Percentiles rank a stretch among this genome's conserved stretches.
Conservation (phyloP, 1,284 basidiomycete species). For the Entoloma clypeatum region DNA sequence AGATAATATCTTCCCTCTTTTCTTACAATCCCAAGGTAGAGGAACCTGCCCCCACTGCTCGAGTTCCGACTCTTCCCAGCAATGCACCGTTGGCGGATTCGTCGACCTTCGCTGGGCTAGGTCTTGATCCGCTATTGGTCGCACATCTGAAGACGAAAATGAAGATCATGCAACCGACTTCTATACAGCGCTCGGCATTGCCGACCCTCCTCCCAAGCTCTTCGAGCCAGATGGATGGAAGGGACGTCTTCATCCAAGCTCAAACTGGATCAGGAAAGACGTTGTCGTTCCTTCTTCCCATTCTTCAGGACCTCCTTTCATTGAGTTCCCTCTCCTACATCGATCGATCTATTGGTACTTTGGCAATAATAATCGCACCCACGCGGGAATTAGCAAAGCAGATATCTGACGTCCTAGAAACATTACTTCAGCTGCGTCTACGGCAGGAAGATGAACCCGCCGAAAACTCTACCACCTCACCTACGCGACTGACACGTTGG, state of each 20-base stretch:
- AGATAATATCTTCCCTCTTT: constrained; percentile 91
- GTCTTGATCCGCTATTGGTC: constrained; percentile 80
- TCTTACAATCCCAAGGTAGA: constrained; percentile 75
- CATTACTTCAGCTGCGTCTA: constrained; percentile 76
- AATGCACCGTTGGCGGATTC: constrained; percentile 80
- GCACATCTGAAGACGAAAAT: constrained; percentile 82
- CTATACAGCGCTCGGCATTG: constrained; percentile 84
- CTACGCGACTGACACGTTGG: constrained; percentile 80
- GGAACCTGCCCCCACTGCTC: constrained; percentile 28
- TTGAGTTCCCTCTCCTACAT: constrained; percentile 86
- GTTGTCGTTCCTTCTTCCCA: constrained; percentile 90
- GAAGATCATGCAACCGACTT: constrained; percentile 82
- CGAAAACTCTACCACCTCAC: constrained; percentile 38
- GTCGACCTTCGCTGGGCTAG: constrained; percentile 71
- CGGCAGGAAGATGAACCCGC: constrained; percentile 54
- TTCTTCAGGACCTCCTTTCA: constrained; percentile 91
- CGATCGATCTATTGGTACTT: constrained; percentile 84
- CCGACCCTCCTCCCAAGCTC: constrained; percentile 61
- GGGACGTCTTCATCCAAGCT: constrained; percentile 94
- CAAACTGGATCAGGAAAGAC: constrained; percentile 99
- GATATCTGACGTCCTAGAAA: constrained; percentile 91
- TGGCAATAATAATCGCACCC: constrained; percentile 93
- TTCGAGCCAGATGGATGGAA: constrained; percentile 37
- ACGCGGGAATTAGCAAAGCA: constrained; percentile 95
- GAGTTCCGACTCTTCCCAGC: constrained; percentile 57